A percentile compares a stretch with the other conserved stretches of the same genome.
Evolutionary conservation across 352 stramenopile species (phyloP).

Genomic region (Phytophthora pseudosyringae): DNA sequence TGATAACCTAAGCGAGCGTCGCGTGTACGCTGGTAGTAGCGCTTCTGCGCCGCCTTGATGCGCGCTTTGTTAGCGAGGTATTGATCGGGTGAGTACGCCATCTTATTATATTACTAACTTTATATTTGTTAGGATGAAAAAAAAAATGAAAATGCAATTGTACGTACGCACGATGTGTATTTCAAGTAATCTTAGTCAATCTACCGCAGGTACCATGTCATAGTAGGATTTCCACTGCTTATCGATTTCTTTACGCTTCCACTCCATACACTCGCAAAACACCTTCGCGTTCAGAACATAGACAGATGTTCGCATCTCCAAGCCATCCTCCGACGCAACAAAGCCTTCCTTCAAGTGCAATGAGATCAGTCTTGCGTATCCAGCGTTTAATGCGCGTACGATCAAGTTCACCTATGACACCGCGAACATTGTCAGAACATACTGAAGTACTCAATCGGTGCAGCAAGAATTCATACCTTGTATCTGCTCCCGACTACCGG

Average conservation of each 20-base stretch:
- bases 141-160: too few species aligned
- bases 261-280: conserved; percentile 29
- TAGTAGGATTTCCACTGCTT: conserved; percentile 11
- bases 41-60: too few species aligned
- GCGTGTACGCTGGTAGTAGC: too few species aligned
- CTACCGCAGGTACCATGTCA: conserved; percentile 19
- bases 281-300: conserved; percentile 24
- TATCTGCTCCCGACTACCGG: conserved; percentile 21
- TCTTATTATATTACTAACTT: conserved; percentile 2
- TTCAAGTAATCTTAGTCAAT: conserved; percentile 11
- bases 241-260: conserved; percentile 20
- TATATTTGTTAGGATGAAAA: too few species aligned
- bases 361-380: conserved; percentile 12
- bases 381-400: conserved; percentile 6
- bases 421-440: conserved; percentile 19
- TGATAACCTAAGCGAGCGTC: too few species aligned
- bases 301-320: conserved; percentile 24
- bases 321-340: conserved; percentile 17
- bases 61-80: too few species aligned
- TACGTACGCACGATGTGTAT: not conserved
- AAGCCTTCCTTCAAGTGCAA: conserved; percentile 22
- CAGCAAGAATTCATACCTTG: conserved; percentile 16
- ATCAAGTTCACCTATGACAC: conserved; percentile 15
- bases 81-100: too few species aligned
- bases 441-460: not conserved